Base-by-base conservation (phyloP, 352 stramenopile species). In the Pythium apleroticum region DNA sequence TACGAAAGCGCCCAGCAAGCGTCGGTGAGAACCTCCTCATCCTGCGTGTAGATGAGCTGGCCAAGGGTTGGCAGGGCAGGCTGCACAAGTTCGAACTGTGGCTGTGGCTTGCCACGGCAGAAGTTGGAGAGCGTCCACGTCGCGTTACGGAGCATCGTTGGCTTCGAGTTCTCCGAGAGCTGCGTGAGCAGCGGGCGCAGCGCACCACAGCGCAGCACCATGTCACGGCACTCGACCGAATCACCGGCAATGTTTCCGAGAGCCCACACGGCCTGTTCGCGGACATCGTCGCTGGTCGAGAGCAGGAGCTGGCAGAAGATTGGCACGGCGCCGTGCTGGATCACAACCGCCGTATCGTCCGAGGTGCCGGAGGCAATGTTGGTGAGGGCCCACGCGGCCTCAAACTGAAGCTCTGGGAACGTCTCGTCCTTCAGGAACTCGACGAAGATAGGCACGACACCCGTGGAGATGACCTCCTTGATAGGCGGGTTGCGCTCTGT, bases 101-200 rank as follows among this genome's bases (percentile, higher is more conserved):
- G 84, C 62, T 90, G 78, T 3, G 84, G 86, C 61, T 92, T 92
- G 60, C 84, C 86, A 61, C 98, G 87, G 76, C 97, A 99, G 69
- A 99, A 99, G 80, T 99, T 99, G 19, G 91, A 98, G 24, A 99
- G 84, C 27, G 97, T 99, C 98, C 97, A 99, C 8, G 97, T 99
- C 24, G 96, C 97, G 78, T 99, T 99, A 60, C 97, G 89, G 53
- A 99, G 88, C 93, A 99, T 99, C 57, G 88, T 96, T 27, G 98
- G 74, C 74, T 99, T 99, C 25, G 92, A 96, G 60, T 98, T 93
- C 72, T 98, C 82, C 60, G 96, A 96, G 35, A 99, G 83, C 57
- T 99, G 95, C 67, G 94, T 78, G 55, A 99, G 88, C 28, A 99
- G 83, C 14, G 97, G 95, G 54, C 90, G 83, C 78, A 99, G 95